Evolutionary conservation across 78 protist genomes (phyloP), one percentile per base, ranked within the genome.

Genomic region (Blattamonas nauphoetae): DNA sequence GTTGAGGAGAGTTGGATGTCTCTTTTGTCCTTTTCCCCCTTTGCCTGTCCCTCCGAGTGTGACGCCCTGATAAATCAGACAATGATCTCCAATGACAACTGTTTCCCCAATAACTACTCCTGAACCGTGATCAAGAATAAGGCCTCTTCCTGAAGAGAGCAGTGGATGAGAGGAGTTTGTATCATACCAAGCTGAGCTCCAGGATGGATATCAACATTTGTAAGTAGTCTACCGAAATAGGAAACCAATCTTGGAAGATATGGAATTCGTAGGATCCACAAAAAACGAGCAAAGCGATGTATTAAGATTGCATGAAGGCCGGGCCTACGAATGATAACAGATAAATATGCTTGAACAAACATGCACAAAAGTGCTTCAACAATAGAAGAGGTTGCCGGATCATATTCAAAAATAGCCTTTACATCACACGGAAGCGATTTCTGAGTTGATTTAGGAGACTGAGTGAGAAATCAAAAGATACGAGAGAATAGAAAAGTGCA

Each of bases 61-160:
- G 29, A 88, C 90, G 1, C 85, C 85, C 38, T 45, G 64, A 55
- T 88, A 88, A 1, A 88, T 43, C 32, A 85, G 2, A n/a, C 81
- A 77, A 41, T 63, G 32, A 78, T 88, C 86, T 3, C 86, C 86
- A 35, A 88, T 38, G 0, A 81, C 84, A 32, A 46, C 86, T 11
- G 90, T 88, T 81, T 88, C 90, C 1, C 90, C 90, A 6, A 88
- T 79, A 1, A 88, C 90, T 3, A 5, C 79, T 1, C 85, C 90
- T 21, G 0, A 1, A 33, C 77, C 90, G 4, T 88, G 90, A 35
- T 88, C 90, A 88, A 88, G 71, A n/a, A 81, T 6, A 1, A 88
- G 43, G 33, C 83, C 83, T 79, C 6, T 79, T 79, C 83, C 85
- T 82, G 41, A 6, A 21, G 41, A 38, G 21, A 79, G 6, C 83